Evolutionary conservation across 169 alveolate genomes (phyloP).

Genomic region (Theileria parva): DNA sequence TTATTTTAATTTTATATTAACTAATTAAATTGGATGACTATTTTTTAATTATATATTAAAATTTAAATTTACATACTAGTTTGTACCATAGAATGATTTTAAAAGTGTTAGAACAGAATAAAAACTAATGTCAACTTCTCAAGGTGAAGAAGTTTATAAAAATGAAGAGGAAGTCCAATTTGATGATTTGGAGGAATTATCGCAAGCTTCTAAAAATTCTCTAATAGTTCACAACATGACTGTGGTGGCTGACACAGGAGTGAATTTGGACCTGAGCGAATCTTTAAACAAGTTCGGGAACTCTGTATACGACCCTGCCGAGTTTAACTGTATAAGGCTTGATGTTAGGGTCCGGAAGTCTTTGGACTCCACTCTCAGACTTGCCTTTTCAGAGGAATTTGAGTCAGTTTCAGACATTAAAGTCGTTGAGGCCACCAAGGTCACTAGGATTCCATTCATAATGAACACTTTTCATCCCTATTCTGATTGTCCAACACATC

Average conservation of each 20-base stretch:
- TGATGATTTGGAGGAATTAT: conserved; percentile 1
- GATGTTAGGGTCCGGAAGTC: conserved; percentile 60
- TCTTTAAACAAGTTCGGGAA: conserved; percentile 57
- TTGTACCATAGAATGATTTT: no score
- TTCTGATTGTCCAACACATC: background rate
- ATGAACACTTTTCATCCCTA: background rate
- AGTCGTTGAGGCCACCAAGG: conserved; percentile 22
- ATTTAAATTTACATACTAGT: no score
- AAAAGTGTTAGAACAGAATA: no score
- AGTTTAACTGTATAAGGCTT: conserved; percentile 74
- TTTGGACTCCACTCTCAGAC: background rate
- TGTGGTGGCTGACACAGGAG: conserved; percentile 67
- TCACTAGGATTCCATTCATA: background rate
- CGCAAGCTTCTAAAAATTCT: conserved; percentile 5
- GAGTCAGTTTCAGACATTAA: conserved; percentile 18
- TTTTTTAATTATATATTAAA: no score
- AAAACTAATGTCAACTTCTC: no score
- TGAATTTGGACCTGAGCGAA: conserved; percentile 58
- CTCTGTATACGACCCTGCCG: conserved; percentile 70
- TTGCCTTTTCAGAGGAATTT: conserved; percentile 32
- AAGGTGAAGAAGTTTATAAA: background rate
- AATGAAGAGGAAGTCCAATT: background rate
- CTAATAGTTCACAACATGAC: conserved; percentile 73
- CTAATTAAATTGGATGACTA: no score
- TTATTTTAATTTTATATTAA: no score